Percentiles rank a stretch among this genome's conserved stretches.
These are phyloP conservation scores for Acanthamoeba culbertsoni DNA, from an alignment of 208 protist genomes.

Conservation along the genomic window DNA sequence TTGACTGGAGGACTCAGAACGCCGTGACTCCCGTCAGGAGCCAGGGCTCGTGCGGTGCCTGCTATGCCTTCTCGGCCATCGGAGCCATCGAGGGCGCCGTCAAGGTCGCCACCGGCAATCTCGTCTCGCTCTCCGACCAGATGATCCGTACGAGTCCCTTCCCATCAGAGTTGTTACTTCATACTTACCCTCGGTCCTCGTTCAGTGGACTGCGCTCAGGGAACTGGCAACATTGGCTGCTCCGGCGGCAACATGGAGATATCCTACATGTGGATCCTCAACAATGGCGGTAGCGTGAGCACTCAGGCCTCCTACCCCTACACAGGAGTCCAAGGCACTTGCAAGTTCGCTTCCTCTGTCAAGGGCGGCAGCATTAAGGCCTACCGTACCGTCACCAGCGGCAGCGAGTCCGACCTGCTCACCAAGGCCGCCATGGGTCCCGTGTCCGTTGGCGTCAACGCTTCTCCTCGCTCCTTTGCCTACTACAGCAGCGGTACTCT, in stretches of 20 bases:
- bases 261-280: constrained; percentile 87
- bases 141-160: constrained; percentile 77
- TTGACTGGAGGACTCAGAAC: constrained; percentile 89
- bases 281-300: constrained; percentile 80
- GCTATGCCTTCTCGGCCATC: constrained; percentile 95
- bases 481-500: constrained; percentile 86
- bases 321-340: constrained; percentile 82
- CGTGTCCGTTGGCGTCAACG: constrained; percentile 91
- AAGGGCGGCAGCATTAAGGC: constrained; percentile 85
- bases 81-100: constrained; percentile 90
- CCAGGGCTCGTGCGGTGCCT: constrained; percentile 94
- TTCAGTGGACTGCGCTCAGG: constrained; percentile 84
- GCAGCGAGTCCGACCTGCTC: constrained; percentile 82
- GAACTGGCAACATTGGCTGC: constrained; percentile 87
- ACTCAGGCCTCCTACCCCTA: constrained; percentile 90
- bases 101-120: constrained; percentile 57
- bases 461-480: constrained; percentile 81
- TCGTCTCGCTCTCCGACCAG: constrained; percentile 49
- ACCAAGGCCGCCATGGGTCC: constrained; percentile 79
- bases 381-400: constrained; percentile 80
- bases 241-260: constrained; percentile 90
- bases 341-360: constrained; percentile 66
- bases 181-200: too few species aligned
- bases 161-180: background rate
- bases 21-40: constrained; percentile 93